These are phyloP conservation scores for Adansonia digitata DNA, from an alignment of 345 rosid genomes.

Conservation along the genomic window DNA sequence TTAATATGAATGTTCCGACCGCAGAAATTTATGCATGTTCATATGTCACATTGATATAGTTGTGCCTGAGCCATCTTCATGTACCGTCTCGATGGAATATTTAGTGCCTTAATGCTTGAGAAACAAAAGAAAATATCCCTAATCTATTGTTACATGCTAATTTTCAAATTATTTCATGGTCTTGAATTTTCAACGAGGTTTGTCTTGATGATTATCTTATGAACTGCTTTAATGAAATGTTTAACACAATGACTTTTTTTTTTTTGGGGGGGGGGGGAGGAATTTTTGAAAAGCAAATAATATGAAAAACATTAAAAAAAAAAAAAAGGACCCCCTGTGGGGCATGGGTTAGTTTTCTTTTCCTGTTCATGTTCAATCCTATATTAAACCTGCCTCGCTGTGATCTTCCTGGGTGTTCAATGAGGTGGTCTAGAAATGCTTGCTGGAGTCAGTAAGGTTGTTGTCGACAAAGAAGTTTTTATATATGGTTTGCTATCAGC, in stretches of 20 bases:
- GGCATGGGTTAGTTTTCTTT: not conserved
- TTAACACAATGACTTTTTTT: not conserved
- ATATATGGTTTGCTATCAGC: not conserved
- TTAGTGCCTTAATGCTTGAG: not conserved
- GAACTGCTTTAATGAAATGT: not conserved
- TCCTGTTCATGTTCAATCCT: not conserved
- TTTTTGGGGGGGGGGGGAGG: no score
- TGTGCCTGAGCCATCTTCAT: not conserved
- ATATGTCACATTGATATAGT: not conserved
- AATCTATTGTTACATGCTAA: not conserved
- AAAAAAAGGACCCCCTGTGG: not conserved
- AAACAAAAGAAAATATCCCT: not conserved
- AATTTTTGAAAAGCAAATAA: not conserved
- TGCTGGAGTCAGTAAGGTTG: not conserved
- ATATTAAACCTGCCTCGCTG: not conserved
- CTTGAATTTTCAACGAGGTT: not conserved
- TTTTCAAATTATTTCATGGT: not conserved
- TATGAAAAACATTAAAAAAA: not conserved
- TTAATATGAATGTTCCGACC: not conserved
- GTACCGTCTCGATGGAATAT: not conserved
- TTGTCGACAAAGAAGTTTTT: not conserved
- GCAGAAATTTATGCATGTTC: not conserved
- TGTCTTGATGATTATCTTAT: not conserved
- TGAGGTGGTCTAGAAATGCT: not conserved
- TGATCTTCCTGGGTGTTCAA: not conserved